phyloP scores from a whole-genome alignment of 176 grass and related monocot genomes.

The Cenchrus americanus region DNA sequence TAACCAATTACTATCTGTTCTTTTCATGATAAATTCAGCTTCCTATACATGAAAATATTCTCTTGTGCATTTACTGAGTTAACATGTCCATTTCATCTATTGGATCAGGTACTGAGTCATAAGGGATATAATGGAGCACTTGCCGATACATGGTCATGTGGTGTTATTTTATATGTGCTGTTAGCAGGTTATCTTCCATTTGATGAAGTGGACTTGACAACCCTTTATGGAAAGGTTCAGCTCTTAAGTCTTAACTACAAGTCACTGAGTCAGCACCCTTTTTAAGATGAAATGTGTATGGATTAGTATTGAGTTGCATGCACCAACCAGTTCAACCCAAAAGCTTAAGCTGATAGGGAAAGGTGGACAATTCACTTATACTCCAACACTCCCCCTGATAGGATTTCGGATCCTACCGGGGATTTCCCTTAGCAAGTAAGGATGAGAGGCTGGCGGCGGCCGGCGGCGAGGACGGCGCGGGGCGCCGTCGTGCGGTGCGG shows the following conservation, averaged over 20 bases:
- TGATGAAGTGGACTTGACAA: constrained; percentile 95
- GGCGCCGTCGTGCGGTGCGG: too few relatives aligned
- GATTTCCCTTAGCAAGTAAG: too few relatives aligned
- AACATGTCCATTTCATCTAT: constrained; percentile 14
- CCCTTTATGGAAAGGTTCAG: constrained; percentile 91
- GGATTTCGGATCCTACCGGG: too few relatives aligned
- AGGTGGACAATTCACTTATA: too few relatives aligned
- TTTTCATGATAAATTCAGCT: constrained; percentile 29
- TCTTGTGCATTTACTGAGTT: not conserved
- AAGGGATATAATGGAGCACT: constrained; percentile 95
- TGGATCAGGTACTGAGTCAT: constrained; percentile 86
- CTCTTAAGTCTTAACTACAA: constrained; percentile 27
- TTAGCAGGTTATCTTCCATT: constrained; percentile 99
- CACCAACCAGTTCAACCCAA: too few relatives aligned
- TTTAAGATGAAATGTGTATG: not conserved
- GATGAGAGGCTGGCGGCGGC: too few relatives aligned
- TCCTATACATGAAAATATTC: constrained; percentile 23
- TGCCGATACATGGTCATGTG: constrained; percentile 99
- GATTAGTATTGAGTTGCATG: too few relatives aligned
- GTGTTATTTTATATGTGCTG: constrained; percentile 93
- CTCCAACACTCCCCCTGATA: too few relatives aligned
- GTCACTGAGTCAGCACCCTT: not conserved
- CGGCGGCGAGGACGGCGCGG: too few relatives aligned
- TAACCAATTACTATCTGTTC: constrained; percentile 14
- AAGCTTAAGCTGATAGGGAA: too few relatives aligned